These are phyloP conservation scores for Chamaecyparis obtusa DNA, from an alignment of 75 land plant genomes.

Conservation along the genomic window DNA sequence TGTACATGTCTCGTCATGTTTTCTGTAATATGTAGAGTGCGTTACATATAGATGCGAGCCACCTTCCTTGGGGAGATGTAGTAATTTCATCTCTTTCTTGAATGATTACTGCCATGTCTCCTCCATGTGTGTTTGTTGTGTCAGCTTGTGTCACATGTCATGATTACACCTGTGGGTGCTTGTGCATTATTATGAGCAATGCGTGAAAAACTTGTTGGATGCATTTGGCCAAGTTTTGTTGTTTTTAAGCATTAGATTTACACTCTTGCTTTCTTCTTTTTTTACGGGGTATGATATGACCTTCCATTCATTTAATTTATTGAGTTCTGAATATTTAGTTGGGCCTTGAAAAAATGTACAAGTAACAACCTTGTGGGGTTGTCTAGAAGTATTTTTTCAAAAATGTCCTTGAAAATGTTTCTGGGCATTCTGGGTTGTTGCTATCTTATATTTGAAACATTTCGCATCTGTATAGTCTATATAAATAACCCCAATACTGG, in stretches of 20 bases:
- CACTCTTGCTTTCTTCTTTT: not conserved
- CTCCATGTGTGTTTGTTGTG: too few relatives aligned
- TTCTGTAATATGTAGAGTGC: too few relatives aligned
- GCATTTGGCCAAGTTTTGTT: too few relatives aligned
- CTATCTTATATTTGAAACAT: not conserved
- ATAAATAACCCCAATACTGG: not conserved
- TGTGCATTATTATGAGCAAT: too few relatives aligned
- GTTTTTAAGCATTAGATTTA: not conserved
- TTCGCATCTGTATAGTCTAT: not conserved
- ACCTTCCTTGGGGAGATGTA: too few relatives aligned
- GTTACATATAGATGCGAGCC: too few relatives aligned
- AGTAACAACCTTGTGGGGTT: not conserved
- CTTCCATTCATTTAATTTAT: not conserved
- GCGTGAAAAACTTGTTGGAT: too few relatives aligned
- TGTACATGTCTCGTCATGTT: too few relatives aligned
- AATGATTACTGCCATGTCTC: too few relatives aligned
- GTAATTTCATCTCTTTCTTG: too few relatives aligned
- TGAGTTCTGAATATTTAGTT: not conserved
- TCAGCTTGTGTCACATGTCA: too few relatives aligned
- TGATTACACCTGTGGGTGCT: too few relatives aligned
- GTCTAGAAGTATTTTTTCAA: not conserved
- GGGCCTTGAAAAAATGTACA: not conserved
- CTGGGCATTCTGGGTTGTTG: not conserved
- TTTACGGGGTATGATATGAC: not conserved
- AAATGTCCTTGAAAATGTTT: not conserved